These are phyloP conservation scores for Fusarium pininemorale DNA, from an alignment of 2,329 filamentous ascomycete species.

Conservation along the genomic window DNA sequence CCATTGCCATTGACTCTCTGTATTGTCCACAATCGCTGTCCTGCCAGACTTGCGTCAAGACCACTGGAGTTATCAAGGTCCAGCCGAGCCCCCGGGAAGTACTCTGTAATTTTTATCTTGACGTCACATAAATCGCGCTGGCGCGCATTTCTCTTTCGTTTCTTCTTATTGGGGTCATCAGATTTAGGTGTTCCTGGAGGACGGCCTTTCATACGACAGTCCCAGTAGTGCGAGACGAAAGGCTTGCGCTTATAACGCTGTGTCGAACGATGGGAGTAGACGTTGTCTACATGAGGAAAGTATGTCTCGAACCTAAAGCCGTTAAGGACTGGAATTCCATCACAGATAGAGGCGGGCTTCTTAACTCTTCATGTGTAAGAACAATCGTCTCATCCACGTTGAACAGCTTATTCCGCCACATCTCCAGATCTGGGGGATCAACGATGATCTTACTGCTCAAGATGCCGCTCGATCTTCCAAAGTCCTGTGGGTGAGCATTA, in stretches of 20 bases:
- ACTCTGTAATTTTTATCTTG: constrained; percentile 87
- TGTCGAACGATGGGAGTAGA: constrained; percentile 85
- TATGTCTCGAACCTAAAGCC: constrained; percentile 75
- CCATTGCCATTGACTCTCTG: constrained; percentile 82
- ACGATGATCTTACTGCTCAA: constrained; percentile 66
- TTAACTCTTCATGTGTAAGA: constrained; percentile 76
- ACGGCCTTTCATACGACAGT: constrained; percentile 82
- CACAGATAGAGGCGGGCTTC: too few species aligned
- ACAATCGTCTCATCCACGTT: constrained; percentile 78
- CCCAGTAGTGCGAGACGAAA: constrained; percentile 87
- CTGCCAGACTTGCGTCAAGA: constrained; percentile 44
- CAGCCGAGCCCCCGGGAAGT: constrained; percentile 66
- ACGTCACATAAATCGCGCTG: constrained; percentile 84
- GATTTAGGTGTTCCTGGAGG: constrained; percentile 83
- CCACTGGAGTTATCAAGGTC: constrained; percentile 33
- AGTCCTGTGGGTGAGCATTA: not conserved
- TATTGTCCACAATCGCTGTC: constrained; percentile 74
- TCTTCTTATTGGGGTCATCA: constrained; percentile 83
- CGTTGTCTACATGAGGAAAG: constrained; percentile 84
- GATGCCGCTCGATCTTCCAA: constrained; percentile 57
- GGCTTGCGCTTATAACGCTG: constrained; percentile 83
- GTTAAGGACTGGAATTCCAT: not conserved
- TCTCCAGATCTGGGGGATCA: constrained; percentile 72
- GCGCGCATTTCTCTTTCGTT: constrained; percentile 78
- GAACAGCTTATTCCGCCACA: constrained; percentile 78